A percentile compares a stretch with the other conserved stretches of the same genome.
Evolutionary conservation across 1,284 basidiomycete species (phyloP).

Genomic region (Ustilago curta): DNA sequence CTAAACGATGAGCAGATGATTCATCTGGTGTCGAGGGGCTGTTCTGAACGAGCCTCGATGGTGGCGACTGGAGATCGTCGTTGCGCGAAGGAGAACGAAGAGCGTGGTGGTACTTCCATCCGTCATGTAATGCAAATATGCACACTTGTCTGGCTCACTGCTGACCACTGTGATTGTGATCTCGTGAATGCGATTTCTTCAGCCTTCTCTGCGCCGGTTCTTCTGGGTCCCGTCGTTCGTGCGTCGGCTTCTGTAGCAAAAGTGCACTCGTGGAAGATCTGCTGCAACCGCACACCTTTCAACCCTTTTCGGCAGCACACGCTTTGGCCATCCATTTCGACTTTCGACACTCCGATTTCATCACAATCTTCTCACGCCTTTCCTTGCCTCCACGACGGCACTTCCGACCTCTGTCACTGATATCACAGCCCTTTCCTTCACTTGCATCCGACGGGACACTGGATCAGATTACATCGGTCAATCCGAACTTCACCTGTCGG

Average conservation of each 20-base stretch:
- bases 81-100: too few relatives aligned
- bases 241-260: too few relatives aligned
- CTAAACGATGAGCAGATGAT: not conserved
- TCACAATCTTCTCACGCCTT: not conserved
- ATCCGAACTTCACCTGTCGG: not conserved
- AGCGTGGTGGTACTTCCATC: too few relatives aligned
- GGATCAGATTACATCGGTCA: conserved; percentile 1
- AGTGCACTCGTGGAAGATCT: not conserved
- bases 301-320: not conserved
- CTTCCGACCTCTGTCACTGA: not conserved
- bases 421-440: not conserved
- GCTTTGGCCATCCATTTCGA: conserved; percentile 3
- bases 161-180: too few relatives aligned
- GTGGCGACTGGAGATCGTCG: not conserved
- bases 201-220: conserved; percentile 10
- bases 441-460: too few relatives aligned
- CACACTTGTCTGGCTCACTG: too few relatives aligned
- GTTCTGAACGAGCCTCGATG: not conserved
- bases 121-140: too few relatives aligned
- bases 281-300: not conserved
- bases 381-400: not conserved
- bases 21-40: not conserved
- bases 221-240: too few relatives aligned
- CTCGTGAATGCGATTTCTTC: conserved; percentile 2
- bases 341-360: not conserved